phyloP scores from a whole-genome alignment of 1,139 yeast genomes.

The Geotrichum australiense region DNA sequence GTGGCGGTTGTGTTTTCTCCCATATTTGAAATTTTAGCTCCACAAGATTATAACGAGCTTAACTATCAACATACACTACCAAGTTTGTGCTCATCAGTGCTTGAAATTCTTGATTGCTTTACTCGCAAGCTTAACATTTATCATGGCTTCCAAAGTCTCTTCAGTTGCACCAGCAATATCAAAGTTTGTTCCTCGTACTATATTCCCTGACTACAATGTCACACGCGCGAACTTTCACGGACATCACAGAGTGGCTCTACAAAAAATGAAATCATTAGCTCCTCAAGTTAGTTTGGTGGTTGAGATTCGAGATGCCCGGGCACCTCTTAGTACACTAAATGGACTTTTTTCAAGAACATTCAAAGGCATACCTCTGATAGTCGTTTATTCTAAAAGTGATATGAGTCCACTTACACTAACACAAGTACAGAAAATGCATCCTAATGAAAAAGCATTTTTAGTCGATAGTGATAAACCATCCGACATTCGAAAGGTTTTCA shows the following conservation, averaged over 20 bases:
- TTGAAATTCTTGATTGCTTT: no score
- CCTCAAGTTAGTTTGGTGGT: constrained; percentile 76
- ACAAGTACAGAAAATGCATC: constrained; percentile 50
- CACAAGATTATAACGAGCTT: no score
- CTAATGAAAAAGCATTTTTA: constrained; percentile 47
- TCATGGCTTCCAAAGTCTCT: constrained; percentile 2
- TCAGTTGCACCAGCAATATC: no score
- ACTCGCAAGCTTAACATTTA: not conserved
- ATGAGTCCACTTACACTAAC: constrained; percentile 25
- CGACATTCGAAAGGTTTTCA: constrained; percentile 49
- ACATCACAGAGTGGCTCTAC: constrained; percentile 78
- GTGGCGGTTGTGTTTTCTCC: no score
- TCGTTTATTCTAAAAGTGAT: constrained; percentile 68
- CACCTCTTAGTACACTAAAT: constrained; percentile 80
- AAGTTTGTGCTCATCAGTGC: no score
- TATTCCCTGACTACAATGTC: constrained; percentile 58
- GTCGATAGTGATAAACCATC: constrained; percentile 51
- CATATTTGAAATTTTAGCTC: no score
- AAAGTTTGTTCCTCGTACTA: constrained; percentile 32
- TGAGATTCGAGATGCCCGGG: constrained; percentile 82
- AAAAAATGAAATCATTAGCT: constrained; percentile 59
- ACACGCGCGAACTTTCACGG: constrained; percentile 80
- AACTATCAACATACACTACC: no score
- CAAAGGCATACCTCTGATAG: constrained; percentile 49
- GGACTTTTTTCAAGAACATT: constrained; percentile 67